Evolutionary conservation across 2,329 filamentous ascomycete genomes (phyloP).

Genomic region (Lachnum nothofagi): DNA sequence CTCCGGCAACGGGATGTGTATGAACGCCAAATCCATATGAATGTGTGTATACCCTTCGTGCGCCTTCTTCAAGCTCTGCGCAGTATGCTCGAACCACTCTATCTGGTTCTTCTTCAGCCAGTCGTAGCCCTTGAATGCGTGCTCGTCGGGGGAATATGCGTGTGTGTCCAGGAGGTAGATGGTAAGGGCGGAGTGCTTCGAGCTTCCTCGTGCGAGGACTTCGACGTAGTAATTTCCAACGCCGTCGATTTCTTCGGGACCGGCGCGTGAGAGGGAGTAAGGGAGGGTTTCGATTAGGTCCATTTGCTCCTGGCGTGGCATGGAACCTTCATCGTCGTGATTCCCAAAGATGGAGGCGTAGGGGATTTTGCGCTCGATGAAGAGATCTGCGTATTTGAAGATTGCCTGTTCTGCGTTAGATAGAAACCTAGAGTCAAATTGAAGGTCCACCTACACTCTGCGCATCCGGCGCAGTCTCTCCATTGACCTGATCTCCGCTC

Average conservation of each 20-base stretch:
- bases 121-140: constrained; percentile 86
- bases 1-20: constrained; percentile 93
- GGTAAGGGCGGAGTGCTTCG: constrained; percentile 83
- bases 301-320: constrained; percentile 77
- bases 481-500: constrained; percentile 92
- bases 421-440: too few relatives aligned
- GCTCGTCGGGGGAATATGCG: constrained; percentile 83
- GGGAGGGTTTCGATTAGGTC: constrained; percentile 77
- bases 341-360: constrained; percentile 96
- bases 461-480: constrained; percentile 83
- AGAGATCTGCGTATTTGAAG: constrained; percentile 82
- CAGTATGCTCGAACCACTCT: constrained; percentile 83
- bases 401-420: constrained; percentile 56
- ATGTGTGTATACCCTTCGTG: constrained; percentile 84
- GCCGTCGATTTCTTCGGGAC: constrained; percentile 78
- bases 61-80: constrained; percentile 65
- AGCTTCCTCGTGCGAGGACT: constrained; percentile 71
- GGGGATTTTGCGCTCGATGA: constrained; percentile 82
- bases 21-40: constrained; percentile 94
- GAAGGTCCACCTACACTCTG: constrained; percentile 73
- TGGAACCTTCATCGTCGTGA: constrained; percentile 81
- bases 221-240: constrained; percentile 95
- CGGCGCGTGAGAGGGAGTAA: constrained; percentile 80
- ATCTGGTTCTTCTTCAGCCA: constrained; percentile 96
- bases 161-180: constrained; percentile 95